These are phyloP conservation scores for Penicillium cinerascens DNA, from an alignment of 495 filamentous ascomycete species.

Conservation along the genomic window DNA sequence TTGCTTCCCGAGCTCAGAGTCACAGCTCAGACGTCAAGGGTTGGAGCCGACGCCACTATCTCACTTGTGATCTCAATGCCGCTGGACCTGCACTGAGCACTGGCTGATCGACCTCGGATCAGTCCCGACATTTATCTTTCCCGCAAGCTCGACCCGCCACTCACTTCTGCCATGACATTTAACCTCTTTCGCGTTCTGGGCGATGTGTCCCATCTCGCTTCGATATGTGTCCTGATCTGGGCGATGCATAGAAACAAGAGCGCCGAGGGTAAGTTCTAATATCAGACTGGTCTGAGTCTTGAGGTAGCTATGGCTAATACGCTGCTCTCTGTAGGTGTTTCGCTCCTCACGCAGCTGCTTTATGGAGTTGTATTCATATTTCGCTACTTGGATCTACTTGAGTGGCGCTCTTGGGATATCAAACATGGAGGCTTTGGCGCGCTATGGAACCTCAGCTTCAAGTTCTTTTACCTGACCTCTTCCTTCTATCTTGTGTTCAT, in stretches of 20 bases:
- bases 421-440: not conserved
- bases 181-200: constrained; percentile 77
- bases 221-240: constrained; percentile 86
- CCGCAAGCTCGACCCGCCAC: constrained; percentile 1
- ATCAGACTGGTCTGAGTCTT: not conserved
- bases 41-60: not conserved
- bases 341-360: constrained; percentile 88
- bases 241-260: constrained; percentile 85
- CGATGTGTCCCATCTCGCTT: constrained; percentile 77
- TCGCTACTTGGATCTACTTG: constrained; percentile 83
- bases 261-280: constrained; percentile 66
- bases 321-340: constrained; percentile 60
- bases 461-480: constrained; percentile 80
- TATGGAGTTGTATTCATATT: constrained; percentile 83
- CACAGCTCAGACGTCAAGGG: not conserved
- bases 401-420: constrained; percentile 27
- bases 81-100: not conserved
- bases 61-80: not conserved
- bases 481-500: constrained; percentile 84
- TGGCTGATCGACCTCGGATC: not conserved
- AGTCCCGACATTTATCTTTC: not conserved
- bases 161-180: constrained; percentile 27
- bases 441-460: constrained; percentile 60
- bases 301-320: constrained; percentile 10
- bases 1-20: not conserved